Base-by-base conservation (phyloP, 2,329 filamentous ascomycete genomes). In the Chaetomiaceae sp. region DNA sequence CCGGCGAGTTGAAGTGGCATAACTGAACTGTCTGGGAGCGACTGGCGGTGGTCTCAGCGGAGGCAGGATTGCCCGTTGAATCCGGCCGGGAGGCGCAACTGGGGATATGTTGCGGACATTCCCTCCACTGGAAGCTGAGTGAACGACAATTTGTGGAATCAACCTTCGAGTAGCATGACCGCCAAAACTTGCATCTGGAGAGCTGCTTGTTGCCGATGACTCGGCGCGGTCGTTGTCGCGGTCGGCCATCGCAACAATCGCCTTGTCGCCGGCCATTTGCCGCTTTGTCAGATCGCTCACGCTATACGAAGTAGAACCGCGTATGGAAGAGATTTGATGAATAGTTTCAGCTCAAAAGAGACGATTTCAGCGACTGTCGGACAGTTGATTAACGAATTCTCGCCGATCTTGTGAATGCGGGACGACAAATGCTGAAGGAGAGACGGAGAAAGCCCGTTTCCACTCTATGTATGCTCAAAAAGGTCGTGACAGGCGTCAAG, bases 181-280 rank as follows among this genome's bases (percentile, higher is more conserved):
- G 17, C 17, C 24, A 15, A 8, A 11, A 12, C 12, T 10, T 2
- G 19, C 24, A 18, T 3, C 4, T 17, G 17, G 17, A 19, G 41
- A 14, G 14, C 34, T 15, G 18, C n/a, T 36, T 30, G 18, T n/a
- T 24, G 34, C 4, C 32, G 24, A 29, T 14, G 30, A n/a, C 11
- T 4, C 38, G 39, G 47, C 15, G 33, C 34, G 36, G 30, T 42
- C 18, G n/a, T 4, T 42, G 39, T 42, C 15, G 33, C 34, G 36
- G 30, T 42, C 38, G 18, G 47, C 26, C 17, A 40, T 29, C 18
- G 35, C 46, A 26, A 15, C 45, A 18, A 33, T 44, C 41, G 42
- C 42, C 17, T 50, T 45, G 24, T 42, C 44, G 17, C 42, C 37
- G 20, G 15, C 35, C 18, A 12, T n/a, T 11, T 33, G 40, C 11